A percentile compares a stretch with the other conserved stretches of the same genome.
These are phyloP conservation scores for Nakazawaea ernobii DNA, from an alignment of 805 yeast species.

Conservation along the genomic window DNA sequence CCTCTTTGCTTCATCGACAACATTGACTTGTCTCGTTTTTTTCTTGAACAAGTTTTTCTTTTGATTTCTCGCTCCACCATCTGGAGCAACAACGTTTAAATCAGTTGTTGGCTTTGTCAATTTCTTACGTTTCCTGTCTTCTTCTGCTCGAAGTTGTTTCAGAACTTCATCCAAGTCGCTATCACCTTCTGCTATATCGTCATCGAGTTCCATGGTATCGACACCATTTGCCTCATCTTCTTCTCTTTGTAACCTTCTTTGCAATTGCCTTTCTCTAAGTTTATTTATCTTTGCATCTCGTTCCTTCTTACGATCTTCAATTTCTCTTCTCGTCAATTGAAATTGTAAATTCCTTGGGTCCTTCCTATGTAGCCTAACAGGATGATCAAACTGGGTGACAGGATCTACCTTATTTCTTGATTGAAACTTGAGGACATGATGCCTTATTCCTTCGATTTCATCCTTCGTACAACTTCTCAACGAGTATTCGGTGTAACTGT, in stretches of 20 bases:
- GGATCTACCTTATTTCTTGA: slow-evolving; percentile 70
- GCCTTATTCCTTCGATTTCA: slow-evolving; percentile 67
- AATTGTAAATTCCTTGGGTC: slow-evolving; percentile 90
- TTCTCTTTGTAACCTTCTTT: slow-evolving; percentile 11
- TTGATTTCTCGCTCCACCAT: slow-evolving; percentile 77
- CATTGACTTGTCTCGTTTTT: slow-evolving; percentile 78
- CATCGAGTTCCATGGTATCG: slow-evolving; percentile 21
- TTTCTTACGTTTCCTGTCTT: slow-evolving; percentile 29
- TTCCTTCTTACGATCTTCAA: slow-evolving; percentile 56
- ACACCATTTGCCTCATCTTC: slow-evolving; percentile 13
- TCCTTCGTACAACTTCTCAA: slow-evolving; percentile 68
- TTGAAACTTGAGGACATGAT: slow-evolving; percentile 79
- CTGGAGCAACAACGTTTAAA: slow-evolving; percentile 79
- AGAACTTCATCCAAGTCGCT: slow-evolving; percentile 19
- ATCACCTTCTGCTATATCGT: slow-evolving; percentile 22
- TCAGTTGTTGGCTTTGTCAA: slow-evolving; percentile 30
- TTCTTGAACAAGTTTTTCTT: slow-evolving; percentile 56
- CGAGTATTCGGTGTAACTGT: slow-evolving; percentile 35
- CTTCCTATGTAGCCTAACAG: slow-evolving; percentile 85
- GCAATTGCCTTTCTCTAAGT: slow-evolving; percentile 23
- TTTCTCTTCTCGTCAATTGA: slow-evolving; percentile 72
- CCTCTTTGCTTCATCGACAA: slow-evolving; percentile 77
- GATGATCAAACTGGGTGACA: slow-evolving; percentile 62
- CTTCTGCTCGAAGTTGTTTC: slow-evolving; percentile 15
- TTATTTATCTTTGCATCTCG: slow-evolving; percentile 33